Evolutionary conservation across 768 basidiomycete genomes (phyloP), one percentile per base, ranked within the genome.

Genomic region (Psilocybe tampanensis): DNA sequence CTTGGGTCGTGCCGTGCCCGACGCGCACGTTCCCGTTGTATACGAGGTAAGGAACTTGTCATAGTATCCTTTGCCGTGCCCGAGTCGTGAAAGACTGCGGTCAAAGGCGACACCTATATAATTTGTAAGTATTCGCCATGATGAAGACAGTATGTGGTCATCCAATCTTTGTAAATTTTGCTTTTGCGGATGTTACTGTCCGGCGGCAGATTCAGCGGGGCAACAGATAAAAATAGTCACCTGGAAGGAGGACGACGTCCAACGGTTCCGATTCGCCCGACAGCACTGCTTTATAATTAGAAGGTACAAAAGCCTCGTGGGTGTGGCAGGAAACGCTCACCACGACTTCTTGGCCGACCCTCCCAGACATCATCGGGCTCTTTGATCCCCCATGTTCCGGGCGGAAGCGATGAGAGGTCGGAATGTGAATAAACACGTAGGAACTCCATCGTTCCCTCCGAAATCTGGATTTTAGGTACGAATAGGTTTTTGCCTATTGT

Each of bases 11-110:
- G 75, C 74, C 52, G 71, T 73, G 13, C 73, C 64, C 11, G 22
- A 47, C 24, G 45, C 22, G 4, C 9, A 44, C 45, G 45, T 8
- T 12, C 23, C 3, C 11, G 21, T 45, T 26, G 75, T 68, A 57
- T 90, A 91, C 1, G 76, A 68, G 2, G 83, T 71, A 33, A 93
- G 74, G 71, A 90, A 93, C 13, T 80, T 76, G 71, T 93, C 91
- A 62, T 93, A 93, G 72, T 89, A 92, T 6, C 91, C 91, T 69
- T 89, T 93, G 21, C 91, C 90, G 61, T 92, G 89, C 9, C 91
- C 91, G 24, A 93, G 79, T 26, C 91, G 85, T 47, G 84, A 84
- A 52, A 87, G 68, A 15, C 80, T 80, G 41, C 74, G 76, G 72
- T 92, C 90, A 62, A 92, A 93, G 9, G 87, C 91, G 45, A 93